Base-by-base conservation (phyloP, 805 yeast species). In the Wickerhamiella spandovensis region DNA sequence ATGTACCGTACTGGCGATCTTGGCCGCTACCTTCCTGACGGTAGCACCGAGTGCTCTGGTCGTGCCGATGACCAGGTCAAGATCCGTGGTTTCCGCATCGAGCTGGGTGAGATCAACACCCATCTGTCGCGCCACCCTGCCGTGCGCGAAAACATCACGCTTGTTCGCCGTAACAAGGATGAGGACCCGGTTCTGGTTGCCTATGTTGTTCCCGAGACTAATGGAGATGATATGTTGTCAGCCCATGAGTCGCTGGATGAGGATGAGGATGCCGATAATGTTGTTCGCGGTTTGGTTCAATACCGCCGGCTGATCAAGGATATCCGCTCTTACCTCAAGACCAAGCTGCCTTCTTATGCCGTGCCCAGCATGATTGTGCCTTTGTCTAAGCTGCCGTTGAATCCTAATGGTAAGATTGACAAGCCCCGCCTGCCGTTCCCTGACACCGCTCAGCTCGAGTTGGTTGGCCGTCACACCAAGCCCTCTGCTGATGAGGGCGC, bases 61-160 rank as follows among this genome's bases (percentile, higher is more conserved):
- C 79, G 99, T 66, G 98, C 98, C 24, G 99, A 92, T 69, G 97
- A 90, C 64, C 99, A 92, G 68, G 96, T 92, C 54, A 92, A 92
- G 67, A 92, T 92, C 58, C 81, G 99, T 71, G 99, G 99, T 1
- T 94, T 92, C 78, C 79, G 99, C 69, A 94, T 92, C 56, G 99
- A 92, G 69, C 74, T 92, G 50, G 99, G 99, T 53, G 99, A 92
- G 69, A 94, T 92, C 63, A 97, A 92, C 66, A 92, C 98, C 15
- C 95, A 92, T 64, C 77, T 92, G 54, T 88, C 97, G 13, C 95
- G 88, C 66, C 96, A 89, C 70, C 84, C 92, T 1, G 70, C 79
- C 55, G 95, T 92, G 47, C 80, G 97, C 65, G 97, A 92, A 67
- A 92, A 92, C 63, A 73, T 88, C 48, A 92, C 98, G 1, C 72